A percentile compares a stretch with the other conserved stretches of the same genome.
Evolutionary conservation across 1,284 basidiomycete species (phyloP).

Genomic region (Testicularia cyperi): DNA sequence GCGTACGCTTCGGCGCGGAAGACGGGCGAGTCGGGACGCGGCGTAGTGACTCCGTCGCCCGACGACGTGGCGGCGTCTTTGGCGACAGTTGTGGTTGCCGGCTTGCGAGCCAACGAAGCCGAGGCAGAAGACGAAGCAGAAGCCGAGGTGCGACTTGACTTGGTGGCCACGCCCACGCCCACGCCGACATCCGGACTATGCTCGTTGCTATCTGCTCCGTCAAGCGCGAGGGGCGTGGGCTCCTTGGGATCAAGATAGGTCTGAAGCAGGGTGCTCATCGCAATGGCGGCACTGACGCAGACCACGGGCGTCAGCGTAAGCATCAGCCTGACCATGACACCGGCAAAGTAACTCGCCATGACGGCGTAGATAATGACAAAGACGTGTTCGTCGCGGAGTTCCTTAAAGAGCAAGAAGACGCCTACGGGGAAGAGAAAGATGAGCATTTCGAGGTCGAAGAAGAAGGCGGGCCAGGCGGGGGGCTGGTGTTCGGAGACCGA

Average conservation of each 20-base stretch:
- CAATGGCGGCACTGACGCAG: conserved; percentile 86
- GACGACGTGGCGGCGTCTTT: background rate
- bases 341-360: conserved; percentile 95
- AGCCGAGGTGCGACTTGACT: no score
- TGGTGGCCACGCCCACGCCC: no score
- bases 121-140: no score
- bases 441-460: conserved; percentile 97
- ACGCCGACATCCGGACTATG: no score
- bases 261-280: conserved; percentile 83
- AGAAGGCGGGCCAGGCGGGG: conserved; percentile 99
- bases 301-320: conserved; percentile 87
- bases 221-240: conserved; percentile 63
- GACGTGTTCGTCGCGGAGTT: conserved; percentile 93
- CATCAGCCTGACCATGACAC: conserved; percentile 98
- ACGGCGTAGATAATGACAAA: conserved; percentile 98
- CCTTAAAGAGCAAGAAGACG: conserved; percentile 87
- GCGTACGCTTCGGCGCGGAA: conserved; percentile 10
- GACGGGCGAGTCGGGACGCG: conserved; percentile 12
- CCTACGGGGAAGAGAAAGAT: conserved; percentile 98
- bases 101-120: conserved; percentile 53
- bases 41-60: background rate
- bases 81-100: conserved; percentile 53
- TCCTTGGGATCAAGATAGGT: conserved; percentile 74
- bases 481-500: conserved; percentile 99
- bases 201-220: conserved; percentile 41